Percentiles rank a stretch among this genome's conserved stretches.
Evolutionary conservation across 306 rosid genomes (phyloP).

Genomic region (Fragaria vesca): DNA sequence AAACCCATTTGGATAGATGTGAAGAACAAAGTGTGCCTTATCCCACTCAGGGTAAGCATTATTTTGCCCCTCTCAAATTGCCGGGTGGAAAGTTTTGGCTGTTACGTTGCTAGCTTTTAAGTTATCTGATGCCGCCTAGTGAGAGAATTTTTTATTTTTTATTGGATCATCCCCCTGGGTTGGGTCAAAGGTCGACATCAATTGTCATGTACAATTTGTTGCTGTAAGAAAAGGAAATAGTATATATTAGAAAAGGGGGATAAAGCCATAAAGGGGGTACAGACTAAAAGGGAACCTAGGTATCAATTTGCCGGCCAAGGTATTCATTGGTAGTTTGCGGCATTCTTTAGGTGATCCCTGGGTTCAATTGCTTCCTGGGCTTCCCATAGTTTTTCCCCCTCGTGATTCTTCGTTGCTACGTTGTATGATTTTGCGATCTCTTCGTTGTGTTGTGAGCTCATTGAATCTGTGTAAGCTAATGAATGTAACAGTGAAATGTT

Average conservation of each 20-base stretch:
- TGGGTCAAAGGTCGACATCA: conserved; percentile 32
- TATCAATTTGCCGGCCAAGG: conserved; percentile 27
- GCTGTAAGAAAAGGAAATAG: conserved; percentile 35
- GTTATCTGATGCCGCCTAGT: conserved; percentile 24
- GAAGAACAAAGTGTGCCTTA: conserved; percentile 15
- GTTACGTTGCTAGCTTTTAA: conserved; percentile 22
- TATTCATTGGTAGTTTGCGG: conserved; percentile 31
- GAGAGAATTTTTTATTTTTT: conserved; percentile 29
- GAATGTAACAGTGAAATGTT: conserved; percentile 5
- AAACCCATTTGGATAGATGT: conserved; percentile 77
- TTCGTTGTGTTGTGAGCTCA: conserved; percentile 14
- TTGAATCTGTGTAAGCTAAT: neutral
- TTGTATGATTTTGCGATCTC: conserved; percentile 37
- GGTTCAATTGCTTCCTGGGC: conserved; percentile 23
- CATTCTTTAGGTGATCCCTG: conserved; percentile 27
- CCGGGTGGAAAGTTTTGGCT: conserved; percentile 46
- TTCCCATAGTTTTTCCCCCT: conserved; percentile 8
- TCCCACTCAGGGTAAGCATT: conserved; percentile 43
- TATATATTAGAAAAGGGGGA: conserved; percentile 29
- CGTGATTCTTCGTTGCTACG: neutral
- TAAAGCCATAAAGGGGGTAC: conserved; percentile 15
- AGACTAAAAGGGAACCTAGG: conserved; percentile 12
- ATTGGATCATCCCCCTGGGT: conserved; percentile 22
- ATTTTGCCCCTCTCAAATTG: conserved; percentile 46
- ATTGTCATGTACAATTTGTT: conserved; percentile 43